Base-by-base conservation (phyloP, 257 asterid species). In the Plectranthus barbatus region DNA sequence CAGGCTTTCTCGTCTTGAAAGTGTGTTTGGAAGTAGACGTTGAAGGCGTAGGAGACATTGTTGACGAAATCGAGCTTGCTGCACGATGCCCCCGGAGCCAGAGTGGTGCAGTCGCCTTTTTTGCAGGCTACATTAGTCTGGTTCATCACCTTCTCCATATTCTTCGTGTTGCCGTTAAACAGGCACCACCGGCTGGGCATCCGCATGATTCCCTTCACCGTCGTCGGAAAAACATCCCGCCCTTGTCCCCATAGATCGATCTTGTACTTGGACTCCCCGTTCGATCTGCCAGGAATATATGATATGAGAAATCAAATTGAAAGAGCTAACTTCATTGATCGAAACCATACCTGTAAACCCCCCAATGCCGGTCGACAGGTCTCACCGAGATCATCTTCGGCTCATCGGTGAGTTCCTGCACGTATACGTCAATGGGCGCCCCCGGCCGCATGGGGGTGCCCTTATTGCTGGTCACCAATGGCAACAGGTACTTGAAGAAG, bases 381-480 rank as follows among this genome's bases (percentile, higher is more conserved):
- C 1, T 14, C 2, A 57, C 2, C 24, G 36, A 31, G 8, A 19
- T 3, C 66, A 42, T 20, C 10, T 2, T 10, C 19, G 71, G 65
- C 24, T 82, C 84, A 13, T 84, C 87, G 3, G 76, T 42, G 1
- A 81, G 42, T 4, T 36, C 11, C 0, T 60, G 76, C 0, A 84
- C 1, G 57, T 19, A 79, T 6, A 33, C 47, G 4, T 84, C 77
- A 9, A 78, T 64, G 3, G 74, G 72, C 1, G 9, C 37, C 1
- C 73, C 76, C 0, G 79, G 83, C 0, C 79, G 79, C 61, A 72
- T 56, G 0, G 85, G 85, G 1, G 87, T 79, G 39, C 91, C 87
- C 23, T 56, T 64, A 13, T 74, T 42, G 42, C 73, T 60, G 0
- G 34, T 7, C 4, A 73, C 56, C 1, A n/a, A 14, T 1, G 74